phyloP scores from a whole-genome alignment of 164 flowering plant species.

The Protea cynaroides region DNA sequence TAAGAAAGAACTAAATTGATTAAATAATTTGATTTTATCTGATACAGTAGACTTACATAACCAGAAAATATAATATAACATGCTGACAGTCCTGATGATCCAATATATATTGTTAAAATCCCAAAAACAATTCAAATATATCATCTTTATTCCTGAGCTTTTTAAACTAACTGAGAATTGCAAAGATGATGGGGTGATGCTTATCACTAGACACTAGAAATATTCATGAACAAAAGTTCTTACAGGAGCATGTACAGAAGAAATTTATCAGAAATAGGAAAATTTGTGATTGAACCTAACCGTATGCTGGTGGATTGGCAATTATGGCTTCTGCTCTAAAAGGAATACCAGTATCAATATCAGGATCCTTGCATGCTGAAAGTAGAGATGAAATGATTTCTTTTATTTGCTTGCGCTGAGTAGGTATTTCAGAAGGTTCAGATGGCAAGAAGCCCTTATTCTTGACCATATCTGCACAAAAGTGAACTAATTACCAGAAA shows the following conservation, averaged over 20 bases:
- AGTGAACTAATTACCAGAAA: background rate
- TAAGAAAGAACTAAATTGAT: too few species aligned
- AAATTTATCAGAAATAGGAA: conserved; percentile 1
- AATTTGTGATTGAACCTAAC: conserved; percentile 31
- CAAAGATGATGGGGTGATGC: background rate
- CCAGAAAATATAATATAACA: too few species aligned
- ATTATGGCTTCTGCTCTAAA: conserved; percentile 97
- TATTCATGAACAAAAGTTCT: background rate
- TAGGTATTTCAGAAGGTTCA: conserved; percentile 95
- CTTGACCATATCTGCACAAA: conserved; percentile 89
- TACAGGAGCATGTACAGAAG: background rate
- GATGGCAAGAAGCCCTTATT: conserved; percentile 99
- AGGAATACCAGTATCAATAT: conserved; percentile 71
- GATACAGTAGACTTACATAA: too few species aligned
- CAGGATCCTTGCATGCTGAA: conserved; percentile 88
- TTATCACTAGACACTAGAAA: background rate
- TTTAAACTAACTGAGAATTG: too few species aligned
- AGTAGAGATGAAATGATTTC: conserved; percentile 83
- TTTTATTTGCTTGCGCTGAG: conserved; percentile 87
- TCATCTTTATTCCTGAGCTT: too few species aligned
- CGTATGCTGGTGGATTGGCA: conserved; percentile 99
- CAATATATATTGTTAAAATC: too few species aligned
- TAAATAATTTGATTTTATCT: too few species aligned
- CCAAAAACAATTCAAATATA: too few species aligned
- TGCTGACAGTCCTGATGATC: too few species aligned